phyloP scores from a whole-genome alignment of 2,329 filamentous ascomycete species.

The Alternaria sp. region DNA sequence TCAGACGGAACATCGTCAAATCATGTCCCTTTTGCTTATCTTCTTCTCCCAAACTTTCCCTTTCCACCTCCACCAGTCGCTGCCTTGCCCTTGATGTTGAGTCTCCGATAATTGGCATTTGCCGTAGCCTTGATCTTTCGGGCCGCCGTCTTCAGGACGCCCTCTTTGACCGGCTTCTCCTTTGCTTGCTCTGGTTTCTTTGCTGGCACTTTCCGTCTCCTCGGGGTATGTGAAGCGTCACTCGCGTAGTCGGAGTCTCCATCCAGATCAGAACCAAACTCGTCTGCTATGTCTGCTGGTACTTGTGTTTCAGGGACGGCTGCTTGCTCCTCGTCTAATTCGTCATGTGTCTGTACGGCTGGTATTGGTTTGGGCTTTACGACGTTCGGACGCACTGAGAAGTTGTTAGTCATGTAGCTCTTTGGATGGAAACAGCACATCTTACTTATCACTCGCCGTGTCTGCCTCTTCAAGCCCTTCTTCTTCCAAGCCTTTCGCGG shows the following conservation, averaged over 20 bases:
- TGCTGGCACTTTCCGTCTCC: constrained; percentile 32
- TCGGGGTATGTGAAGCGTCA: constrained; percentile 46
- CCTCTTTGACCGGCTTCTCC: constrained; percentile 28
- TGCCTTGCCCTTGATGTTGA: constrained; percentile 60
- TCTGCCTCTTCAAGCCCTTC: constrained; percentile 82
- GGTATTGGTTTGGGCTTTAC: constrained; percentile 53
- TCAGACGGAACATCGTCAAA: not conserved
- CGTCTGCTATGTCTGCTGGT: constrained; percentile 39
- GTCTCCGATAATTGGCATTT: constrained; percentile 56
- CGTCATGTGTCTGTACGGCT: constrained; percentile 26
- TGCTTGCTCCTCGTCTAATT: constrained; percentile 51
- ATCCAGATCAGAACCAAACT: constrained; percentile 39
- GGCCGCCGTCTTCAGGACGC: constrained; percentile 47
- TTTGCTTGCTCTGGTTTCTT: constrained; percentile 20
- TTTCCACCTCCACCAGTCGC: constrained; percentile 46
- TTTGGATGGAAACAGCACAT: not conserved
- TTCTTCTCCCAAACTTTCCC: constrained; percentile 49
- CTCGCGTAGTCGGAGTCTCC: constrained; percentile 53
- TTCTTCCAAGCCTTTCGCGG: constrained; percentile 76
- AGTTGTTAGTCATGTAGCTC: constrained; percentile 24
- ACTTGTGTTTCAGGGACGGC: constrained; percentile 41
- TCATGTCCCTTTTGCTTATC: constrained; percentile 15
- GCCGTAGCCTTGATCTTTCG: constrained; percentile 55
- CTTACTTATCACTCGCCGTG: constrained; percentile 66
- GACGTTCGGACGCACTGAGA: constrained; percentile 48